Base-by-base conservation (phyloP, 2,329 filamentous ascomycete species). In the Trichophyton benhamiae region DNA sequence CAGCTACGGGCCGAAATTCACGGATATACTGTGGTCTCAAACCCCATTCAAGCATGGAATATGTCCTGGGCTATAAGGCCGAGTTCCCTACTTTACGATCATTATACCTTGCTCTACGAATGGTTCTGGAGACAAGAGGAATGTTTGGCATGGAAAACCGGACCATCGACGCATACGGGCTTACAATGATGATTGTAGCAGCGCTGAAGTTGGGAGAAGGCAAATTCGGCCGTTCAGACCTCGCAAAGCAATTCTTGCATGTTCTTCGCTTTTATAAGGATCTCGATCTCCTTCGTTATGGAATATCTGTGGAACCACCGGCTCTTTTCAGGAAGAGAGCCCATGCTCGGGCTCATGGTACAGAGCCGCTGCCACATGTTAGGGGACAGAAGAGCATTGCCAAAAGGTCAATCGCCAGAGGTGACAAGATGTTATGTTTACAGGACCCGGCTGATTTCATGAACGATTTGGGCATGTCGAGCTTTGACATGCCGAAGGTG, bases 361-460 rank as follows among this genome's bases (percentile, higher is more conserved):
- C 59, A 20, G 38, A 58, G 9, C 38, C 7, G 3, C 20, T 25
- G 33, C 59, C 48, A 6, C 59, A 27, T 41, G 61, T 72, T 7
- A 71, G 72, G 57, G 75, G 74, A 6, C 76, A 77, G 61, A 72
- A 72, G 53, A 69, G 71, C 15, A 74, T 78, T 25, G 69, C 72
- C 11, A 71, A 67, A 38, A 65, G 67, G 22, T 73, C 73, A 62
- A 67, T 66, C 44, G 66, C 75, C 69, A 64, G 72, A 62, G 17
- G 62, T 63, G 15, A 67, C 3, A 65, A 75, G 60, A 71, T 81
- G 58, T 73, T 85, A 58, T 80, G 75, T 62, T 72, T 86, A 13
- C 82, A 84, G 69, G 83, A 86, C 66, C 83, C 83, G 0, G 80
- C 81, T 6, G 77, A 84, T 66, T 75, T 77, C 20, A 75, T 75